Evolutionary conservation across 2,329 filamentous ascomycete genomes (phyloP).

Genomic region (Colletotrichum salicis): DNA sequence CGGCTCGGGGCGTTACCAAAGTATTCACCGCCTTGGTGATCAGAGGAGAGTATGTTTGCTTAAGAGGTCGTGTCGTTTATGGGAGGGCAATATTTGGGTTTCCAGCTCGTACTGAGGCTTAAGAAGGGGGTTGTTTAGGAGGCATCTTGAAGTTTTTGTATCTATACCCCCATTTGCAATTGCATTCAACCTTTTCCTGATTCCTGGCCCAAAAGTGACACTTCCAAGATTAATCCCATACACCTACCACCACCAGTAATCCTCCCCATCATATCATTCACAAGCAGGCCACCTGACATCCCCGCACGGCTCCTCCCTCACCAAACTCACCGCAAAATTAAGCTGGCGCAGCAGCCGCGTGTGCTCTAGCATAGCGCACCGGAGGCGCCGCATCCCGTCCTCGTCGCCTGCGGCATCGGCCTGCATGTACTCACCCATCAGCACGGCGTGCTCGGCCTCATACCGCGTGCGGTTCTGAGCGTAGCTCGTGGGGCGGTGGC

Average conservation of each 20-base stretch:
- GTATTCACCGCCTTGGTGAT: conserved; percentile 31
- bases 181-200: background rate
- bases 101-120: background rate
- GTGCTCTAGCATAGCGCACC: conserved; percentile 37
- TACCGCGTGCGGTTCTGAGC: conserved; percentile 41
- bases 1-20: conserved; percentile 11
- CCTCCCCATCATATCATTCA: background rate
- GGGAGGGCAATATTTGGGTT: background rate
- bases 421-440: conserved; percentile 42
- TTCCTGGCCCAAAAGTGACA: background rate
- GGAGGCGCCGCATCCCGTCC: conserved; percentile 39
- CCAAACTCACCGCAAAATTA: conserved; percentile 25
- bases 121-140: background rate
- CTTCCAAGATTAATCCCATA: background rate
- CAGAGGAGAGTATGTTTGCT: background rate
- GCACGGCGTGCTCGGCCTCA: conserved; percentile 40
- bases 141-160: conserved; percentile 21
- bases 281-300: conserved; percentile 12
- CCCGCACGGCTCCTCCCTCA: conserved; percentile 6
- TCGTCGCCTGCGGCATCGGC: conserved; percentile 40
- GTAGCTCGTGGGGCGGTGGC: conserved; percentile 44
- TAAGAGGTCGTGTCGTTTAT: background rate
- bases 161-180: conserved; percentile 21
- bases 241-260: background rate
- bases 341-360: conserved; percentile 15